Conservation (phyloP, 805 yeast species). For the Brettanomyces custersianus region DNA sequence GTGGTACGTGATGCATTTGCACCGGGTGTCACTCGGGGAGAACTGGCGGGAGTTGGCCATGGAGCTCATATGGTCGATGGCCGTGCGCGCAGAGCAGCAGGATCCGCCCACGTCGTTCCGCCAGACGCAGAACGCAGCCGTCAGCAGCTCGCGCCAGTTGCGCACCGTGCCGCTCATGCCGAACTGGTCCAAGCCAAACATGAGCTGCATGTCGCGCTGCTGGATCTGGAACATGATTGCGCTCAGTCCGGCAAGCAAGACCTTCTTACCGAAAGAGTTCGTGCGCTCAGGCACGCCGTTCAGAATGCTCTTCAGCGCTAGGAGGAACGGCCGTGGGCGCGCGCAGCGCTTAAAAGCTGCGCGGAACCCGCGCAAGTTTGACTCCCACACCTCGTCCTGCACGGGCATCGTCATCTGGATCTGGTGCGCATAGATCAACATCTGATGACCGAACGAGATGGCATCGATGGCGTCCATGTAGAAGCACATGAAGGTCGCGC, state of each 20-base stretch:
- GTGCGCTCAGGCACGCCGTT: constrained; percentile 40
- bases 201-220: constrained; percentile 56
- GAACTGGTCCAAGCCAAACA: constrained; percentile 34
- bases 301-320: constrained; percentile 48
- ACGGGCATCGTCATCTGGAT: constrained; percentile 56
- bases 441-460: constrained; percentile 66
- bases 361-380: constrained; percentile 16
- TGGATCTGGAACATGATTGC: constrained; percentile 66
- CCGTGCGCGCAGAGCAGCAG: constrained; percentile 27
- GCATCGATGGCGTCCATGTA: constrained; percentile 75
- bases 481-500: constrained; percentile 76
- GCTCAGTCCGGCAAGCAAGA: constrained; percentile 56
- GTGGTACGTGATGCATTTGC: constrained; percentile 62
- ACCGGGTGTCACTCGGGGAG: constrained; percentile 34
- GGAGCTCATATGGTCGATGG: constrained; percentile 21
- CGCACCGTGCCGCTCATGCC: constrained; percentile 21
- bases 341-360: constrained; percentile 15
- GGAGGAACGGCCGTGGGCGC: constrained; percentile 39
- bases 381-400: constrained; percentile 50
- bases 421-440: constrained; percentile 48
- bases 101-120: constrained; percentile 35
- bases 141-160: constrained; percentile 64
- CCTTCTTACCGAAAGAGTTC: constrained; percentile 56
- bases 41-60: constrained; percentile 23
- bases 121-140: constrained; percentile 68